phyloP scores from a whole-genome alignment of 352 stramenopile genomes.

The Globisporangium spinosum region DNA sequence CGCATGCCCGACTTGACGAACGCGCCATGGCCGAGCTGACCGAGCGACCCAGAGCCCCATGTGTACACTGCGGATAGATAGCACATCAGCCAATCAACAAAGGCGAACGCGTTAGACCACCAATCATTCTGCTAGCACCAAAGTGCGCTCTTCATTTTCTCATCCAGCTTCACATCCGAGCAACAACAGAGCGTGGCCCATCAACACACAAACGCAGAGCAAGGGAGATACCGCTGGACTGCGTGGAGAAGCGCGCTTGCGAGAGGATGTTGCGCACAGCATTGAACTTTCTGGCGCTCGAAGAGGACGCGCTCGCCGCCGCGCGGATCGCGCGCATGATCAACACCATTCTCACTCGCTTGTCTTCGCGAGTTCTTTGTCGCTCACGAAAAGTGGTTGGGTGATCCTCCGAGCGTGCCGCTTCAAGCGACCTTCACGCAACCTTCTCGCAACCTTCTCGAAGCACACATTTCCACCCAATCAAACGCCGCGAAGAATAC shows the following conservation, averaged over 20 bases:
- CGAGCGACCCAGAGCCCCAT: conserved; percentile 84
- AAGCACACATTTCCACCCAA: conserved; percentile 5
- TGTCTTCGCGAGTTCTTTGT: background rate
- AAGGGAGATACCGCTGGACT: conserved; percentile 56
- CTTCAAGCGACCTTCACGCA: conserved; percentile 28
- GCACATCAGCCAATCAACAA: background rate
- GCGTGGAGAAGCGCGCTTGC: conserved; percentile 41
- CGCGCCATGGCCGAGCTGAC: conserved; percentile 74
- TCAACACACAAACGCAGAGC: background rate
- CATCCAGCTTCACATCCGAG: background rate
- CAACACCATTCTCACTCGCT: conserved; percentile 39
- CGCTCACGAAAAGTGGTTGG: background rate
- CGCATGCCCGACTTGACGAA: conserved; percentile 85
- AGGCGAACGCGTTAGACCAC: background rate
- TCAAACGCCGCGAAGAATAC: background rate
- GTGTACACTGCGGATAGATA: conserved; percentile 49
- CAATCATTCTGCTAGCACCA: background rate
- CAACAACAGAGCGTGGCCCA: background rate
- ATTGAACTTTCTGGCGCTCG: conserved; percentile 19
- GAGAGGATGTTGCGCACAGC: conserved; percentile 20
- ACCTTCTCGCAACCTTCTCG: conserved; percentile 19
- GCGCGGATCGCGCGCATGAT: conserved; percentile 41
- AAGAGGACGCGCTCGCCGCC: conserved; percentile 12
- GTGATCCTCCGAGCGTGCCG: background rate
- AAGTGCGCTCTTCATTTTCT: conserved; percentile 1